These are phyloP conservation scores for Ganoderma multipileum DNA, from an alignment of 1,284 basidiomycete species.

Conservation along the genomic window DNA sequence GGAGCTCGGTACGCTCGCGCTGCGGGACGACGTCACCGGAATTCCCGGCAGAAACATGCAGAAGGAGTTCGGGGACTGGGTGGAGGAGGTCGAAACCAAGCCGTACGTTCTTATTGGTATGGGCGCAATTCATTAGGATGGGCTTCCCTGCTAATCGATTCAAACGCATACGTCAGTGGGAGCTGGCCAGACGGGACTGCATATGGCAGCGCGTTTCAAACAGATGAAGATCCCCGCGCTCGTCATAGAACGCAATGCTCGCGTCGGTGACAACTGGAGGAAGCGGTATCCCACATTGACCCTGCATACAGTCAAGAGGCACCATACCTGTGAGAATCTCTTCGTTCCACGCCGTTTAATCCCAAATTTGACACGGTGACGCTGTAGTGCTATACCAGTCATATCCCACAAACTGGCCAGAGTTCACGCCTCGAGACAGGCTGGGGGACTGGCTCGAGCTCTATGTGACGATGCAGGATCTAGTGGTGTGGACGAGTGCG, in stretches of 20 bases:
- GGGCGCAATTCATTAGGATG: neutral
- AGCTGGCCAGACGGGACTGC: conserved; percentile 60
- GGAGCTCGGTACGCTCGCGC: conserved; percentile 29
- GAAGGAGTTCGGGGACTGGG: conserved; percentile 26
- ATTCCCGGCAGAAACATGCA: conserved; percentile 22
- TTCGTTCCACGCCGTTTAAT: neutral
- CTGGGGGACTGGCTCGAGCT: conserved; percentile 71
- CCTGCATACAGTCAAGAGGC: conserved; percentile 49
- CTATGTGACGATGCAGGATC: conserved; percentile 66
- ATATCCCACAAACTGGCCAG: conserved; percentile 42
- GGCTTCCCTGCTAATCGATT: neutral
- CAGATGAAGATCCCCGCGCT: conserved; percentile 57
- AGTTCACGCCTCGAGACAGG: conserved; percentile 41
- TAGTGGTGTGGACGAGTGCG: conserved; percentile 69
- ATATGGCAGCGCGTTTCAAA: conserved; percentile 56
- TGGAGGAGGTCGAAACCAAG: conserved; percentile 29
- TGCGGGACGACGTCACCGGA: conserved; percentile 26
- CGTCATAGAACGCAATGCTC: conserved; percentile 52
- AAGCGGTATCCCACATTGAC: conserved; percentile 56
- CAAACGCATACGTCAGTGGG: conserved; percentile 46
- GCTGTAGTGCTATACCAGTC: conserved; percentile 45
- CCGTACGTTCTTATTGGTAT: conserved; percentile 16
- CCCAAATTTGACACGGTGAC: neutral
- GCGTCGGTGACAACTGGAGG: conserved; percentile 63
- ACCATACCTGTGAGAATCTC: conserved; percentile 43